Evolutionary conservation across 192 early-diverging fungal species (phyloP), one percentile per base, ranked within the genome.

Genomic region (Dissophora globulifera): DNA sequence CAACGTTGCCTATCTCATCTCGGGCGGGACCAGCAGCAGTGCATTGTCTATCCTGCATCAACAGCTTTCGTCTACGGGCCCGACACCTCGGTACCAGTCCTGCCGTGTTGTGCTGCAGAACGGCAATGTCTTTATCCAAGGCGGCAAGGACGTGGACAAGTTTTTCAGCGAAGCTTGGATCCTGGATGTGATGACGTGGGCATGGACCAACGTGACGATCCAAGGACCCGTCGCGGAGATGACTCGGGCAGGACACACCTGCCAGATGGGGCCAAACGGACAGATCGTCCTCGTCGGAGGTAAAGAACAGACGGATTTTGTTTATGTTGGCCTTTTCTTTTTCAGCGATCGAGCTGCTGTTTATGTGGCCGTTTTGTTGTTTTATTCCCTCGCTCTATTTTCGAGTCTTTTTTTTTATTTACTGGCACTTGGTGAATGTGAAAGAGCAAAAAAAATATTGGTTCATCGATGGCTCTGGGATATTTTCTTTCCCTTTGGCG

Each of bases 251-350:
- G 72, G 63, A 19, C 72, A 76, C 9, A 3, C 72, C 9, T 76
- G 72, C 30, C 41, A 76, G 23, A 25, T 76, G 52, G 72, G 72
- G 2, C 63, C 64, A 7, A 57, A 76, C 40, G 72, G 72, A 49
- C 72, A 76, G 38, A 51, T 76, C 41, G 27, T 76, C 0, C 3
- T 67, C 25, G 64, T 67, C 27, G 72, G 72, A 76, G 72, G 72
- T 76, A 67, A n/a, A n/a, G n/a, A n/a, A n/a, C n/a, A n/a, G n/a
- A n/a, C n/a, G n/a, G n/a, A n/a, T n/a, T n/a, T n/a, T n/a, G n/a
- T n/a, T n/a, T n/a, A n/a, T n/a, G n/a, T n/a, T n/a, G n/a, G n/a
- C n/a, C n/a, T n/a, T n/a, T n/a, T n/a, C n/a, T n/a, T n/a, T n/a
- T n/a, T n/a, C n/a, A n/a, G n/a, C n/a, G n/a, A n/a, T n/a, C n/a